A percentile compares a stretch with the other conserved stretches of the same genome.
These are phyloP conservation scores for Phylloboletellus chloephorus DNA, from an alignment of 1,284 basidiomycete genomes.

Conservation along the genomic window DNA sequence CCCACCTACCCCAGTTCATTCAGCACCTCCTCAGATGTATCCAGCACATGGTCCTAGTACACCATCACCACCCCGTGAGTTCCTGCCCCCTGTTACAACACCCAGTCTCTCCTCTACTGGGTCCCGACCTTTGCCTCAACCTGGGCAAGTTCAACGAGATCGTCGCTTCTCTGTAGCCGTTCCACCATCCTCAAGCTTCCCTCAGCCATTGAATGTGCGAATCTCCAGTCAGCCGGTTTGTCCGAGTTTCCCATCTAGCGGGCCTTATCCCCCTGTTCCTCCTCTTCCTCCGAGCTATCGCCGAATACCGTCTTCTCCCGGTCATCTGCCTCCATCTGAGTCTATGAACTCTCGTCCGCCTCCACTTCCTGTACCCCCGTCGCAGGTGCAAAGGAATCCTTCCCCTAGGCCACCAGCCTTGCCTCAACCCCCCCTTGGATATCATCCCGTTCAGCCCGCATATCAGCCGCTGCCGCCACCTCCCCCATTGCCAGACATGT, in stretches of 20 bases:
- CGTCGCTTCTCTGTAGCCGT: constrained; percentile 35
- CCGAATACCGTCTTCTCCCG: constrained; percentile 27
- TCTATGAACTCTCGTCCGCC: constrained; percentile 15
- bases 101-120: constrained; percentile 33
- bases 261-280: constrained; percentile 18
- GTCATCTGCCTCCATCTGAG: constrained; percentile 23
- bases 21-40: constrained; percentile 27
- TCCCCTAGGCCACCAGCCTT: constrained; percentile 32
- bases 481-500: constrained; percentile 28
- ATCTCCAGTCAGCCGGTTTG: constrained; percentile 15
- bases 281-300: constrained; percentile 24
- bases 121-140: constrained; percentile 55
- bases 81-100: constrained; percentile 29
- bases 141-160: constrained; percentile 31
- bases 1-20: constrained; percentile 24
- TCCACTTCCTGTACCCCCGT: constrained; percentile 30
- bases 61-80: constrained; percentile 31
- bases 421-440: constrained; percentile 37
- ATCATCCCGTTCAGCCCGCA: constrained; percentile 31
- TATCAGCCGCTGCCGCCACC: constrained; percentile 38
- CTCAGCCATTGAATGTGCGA: constrained; percentile 16
- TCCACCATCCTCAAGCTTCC: constrained; percentile 31
- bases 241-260: constrained; percentile 16
- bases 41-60: constrained; percentile 28
- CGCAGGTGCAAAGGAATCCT: constrained; percentile 24